Conservation (phyloP, 2,329 filamentous ascomycete species). For the Lomentospora prolificans region DNA sequence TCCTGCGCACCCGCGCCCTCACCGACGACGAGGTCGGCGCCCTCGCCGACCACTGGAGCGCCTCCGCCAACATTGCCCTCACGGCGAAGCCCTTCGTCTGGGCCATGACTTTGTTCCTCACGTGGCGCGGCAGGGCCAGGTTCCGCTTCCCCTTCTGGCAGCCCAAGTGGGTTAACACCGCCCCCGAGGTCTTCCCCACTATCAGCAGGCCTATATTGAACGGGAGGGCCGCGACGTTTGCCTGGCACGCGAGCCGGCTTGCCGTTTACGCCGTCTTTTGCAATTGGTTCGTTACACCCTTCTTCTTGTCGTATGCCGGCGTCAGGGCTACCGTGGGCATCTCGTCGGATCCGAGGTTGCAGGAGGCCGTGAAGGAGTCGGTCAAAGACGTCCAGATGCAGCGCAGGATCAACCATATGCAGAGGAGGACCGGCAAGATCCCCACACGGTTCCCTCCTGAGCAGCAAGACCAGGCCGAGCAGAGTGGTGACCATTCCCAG, state of each 20-base stretch:
- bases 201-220: slow-evolving; percentile 15
- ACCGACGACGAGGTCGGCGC: slow-evolving; percentile 26
- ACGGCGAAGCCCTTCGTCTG: slow-evolving; percentile 19
- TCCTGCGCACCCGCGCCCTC: slow-evolving; percentile 20
- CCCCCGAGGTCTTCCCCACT: slow-evolving; percentile 21
- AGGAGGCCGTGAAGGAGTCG: slow-evolving; percentile 4
- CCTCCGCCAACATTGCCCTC: slow-evolving; percentile 19
- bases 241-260: slow-evolving; percentile 28
- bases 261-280: slow-evolving; percentile 20
- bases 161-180: slow-evolving; percentile 21
- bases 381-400: slow-evolving; percentile 5
- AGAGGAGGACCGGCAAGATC: slow-evolving; percentile 9
- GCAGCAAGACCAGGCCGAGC: slow-evolving; percentile 2
- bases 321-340: slow-evolving; percentile 2
- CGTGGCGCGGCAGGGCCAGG: slow-evolving; percentile 20
- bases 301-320: slow-evolving; percentile 20
- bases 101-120: slow-evolving; percentile 15
- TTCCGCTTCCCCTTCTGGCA: slow-evolving; percentile 31
- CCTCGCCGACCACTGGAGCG: slow-evolving; percentile 20
- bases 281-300: slow-evolving; percentile 17
- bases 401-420: slow-evolving; percentile 4
- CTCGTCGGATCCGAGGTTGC: slow-evolving; percentile 6
- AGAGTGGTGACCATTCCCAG: not conserved
- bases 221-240: slow-evolving; percentile 16
- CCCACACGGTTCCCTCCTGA: slow-evolving; percentile 11